Conservation (phyloP, 345 rosid genomes). For the Pugionium cornutum region DNA sequence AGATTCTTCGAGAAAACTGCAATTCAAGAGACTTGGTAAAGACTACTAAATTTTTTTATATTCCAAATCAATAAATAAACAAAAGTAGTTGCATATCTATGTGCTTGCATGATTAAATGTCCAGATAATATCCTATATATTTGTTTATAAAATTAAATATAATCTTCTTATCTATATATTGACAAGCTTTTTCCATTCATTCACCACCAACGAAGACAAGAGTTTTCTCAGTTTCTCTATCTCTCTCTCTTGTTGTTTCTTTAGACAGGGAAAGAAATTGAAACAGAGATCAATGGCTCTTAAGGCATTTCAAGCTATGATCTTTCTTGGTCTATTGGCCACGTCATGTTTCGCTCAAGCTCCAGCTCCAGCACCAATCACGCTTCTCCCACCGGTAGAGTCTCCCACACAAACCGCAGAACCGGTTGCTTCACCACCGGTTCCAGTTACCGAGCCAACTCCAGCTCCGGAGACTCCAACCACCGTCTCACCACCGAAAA, state of each 20-base stretch:
- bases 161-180: conserved; percentile 24
- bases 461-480: conserved; percentile 34
- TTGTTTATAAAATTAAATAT: not conserved
- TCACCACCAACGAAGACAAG: conserved; percentile 36
- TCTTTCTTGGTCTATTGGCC: conserved; percentile 66
- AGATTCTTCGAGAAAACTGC: conserved; percentile 12
- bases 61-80: conserved; percentile 4
- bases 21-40: conserved; percentile 29
- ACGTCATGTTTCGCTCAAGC: conserved; percentile 71
- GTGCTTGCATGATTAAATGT: conserved; percentile 36
- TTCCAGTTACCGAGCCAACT: conserved; percentile 17
- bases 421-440: not conserved
- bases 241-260: not conserved
- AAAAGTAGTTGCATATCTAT: conserved; percentile 1
- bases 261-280: conserved; percentile 7
- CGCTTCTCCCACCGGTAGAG: conserved; percentile 32
- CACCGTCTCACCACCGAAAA: conserved; percentile 17
- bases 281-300: conserved; percentile 46
- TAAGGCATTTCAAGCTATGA: conserved; percentile 48
- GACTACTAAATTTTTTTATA: conserved; percentile 19
- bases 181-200: not conserved
- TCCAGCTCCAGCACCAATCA: conserved; percentile 49
- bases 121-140: not conserved
- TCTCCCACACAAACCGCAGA: conserved; percentile 44
- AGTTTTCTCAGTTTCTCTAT: conserved; percentile 21